These are phyloP conservation scores for Plectosphaerella plurivora DNA, from an alignment of 2,329 filamentous ascomycete species.

Conservation along the genomic window DNA sequence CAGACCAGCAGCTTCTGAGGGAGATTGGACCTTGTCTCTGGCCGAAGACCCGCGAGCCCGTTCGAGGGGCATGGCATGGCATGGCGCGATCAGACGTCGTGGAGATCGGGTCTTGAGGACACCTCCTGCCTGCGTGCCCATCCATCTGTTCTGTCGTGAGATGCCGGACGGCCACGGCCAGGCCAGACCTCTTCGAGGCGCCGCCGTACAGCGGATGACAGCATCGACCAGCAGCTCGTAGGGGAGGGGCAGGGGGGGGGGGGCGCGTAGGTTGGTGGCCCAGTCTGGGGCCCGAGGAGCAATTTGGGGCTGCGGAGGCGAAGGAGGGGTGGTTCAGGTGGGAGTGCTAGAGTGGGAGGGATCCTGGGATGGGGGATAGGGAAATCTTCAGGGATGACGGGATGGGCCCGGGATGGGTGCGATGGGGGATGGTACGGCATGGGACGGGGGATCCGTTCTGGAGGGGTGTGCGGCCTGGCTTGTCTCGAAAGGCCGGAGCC, in stretches of 20 bases:
- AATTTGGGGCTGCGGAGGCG: slow-evolving; percentile 4
- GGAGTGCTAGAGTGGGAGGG: slow-evolving; percentile 3
- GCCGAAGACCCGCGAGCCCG: no score
- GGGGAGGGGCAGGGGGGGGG: no score
- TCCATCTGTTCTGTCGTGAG: no score
- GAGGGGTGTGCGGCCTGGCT: neutral
- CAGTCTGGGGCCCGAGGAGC: neutral
- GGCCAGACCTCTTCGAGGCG: no score
- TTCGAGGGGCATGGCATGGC: neutral
- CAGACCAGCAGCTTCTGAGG: neutral
- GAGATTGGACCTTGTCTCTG: neutral
- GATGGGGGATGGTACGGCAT: neutral
- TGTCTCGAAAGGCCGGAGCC: slow-evolving; percentile 4
- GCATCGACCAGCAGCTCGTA: no score
- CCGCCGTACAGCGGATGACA: no score
- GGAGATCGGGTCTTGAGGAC: neutral
- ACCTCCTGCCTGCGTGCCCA: no score
- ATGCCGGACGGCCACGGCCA: no score
- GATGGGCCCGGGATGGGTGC: neutral
- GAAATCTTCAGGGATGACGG: neutral
- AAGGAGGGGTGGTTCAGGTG: slow-evolving; percentile 6
- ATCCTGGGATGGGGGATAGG: neutral
- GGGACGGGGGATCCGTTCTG: neutral
- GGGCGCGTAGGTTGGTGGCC: no score
- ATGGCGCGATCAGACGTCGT: neutral